Base-by-base conservation (phyloP, 2,329 filamentous ascomycete genomes). In the Xylariales sp. region DNA sequence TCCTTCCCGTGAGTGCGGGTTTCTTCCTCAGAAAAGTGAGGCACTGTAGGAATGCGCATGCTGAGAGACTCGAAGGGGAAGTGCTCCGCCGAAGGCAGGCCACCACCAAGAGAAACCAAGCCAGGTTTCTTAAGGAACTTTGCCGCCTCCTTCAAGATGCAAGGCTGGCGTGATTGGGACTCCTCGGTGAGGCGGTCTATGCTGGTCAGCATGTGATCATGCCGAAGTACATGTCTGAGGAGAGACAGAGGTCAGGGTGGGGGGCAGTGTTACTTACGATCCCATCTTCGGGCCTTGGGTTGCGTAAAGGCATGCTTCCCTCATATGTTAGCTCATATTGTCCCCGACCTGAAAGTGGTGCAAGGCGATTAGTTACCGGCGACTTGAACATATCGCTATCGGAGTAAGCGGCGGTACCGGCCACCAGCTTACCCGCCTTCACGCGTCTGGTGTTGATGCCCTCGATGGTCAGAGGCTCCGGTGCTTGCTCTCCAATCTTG, bases 101-200 rank as follows among this genome's bases (percentile, higher is more conserved):
- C 93, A 36, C 93, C 93, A 39, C 93, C 93, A 2, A 98, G 81
- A 2, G 89, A 95, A 56, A 98, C 93, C 42, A 96, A 66, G 13
- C 85, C 89, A 1, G 89, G 88, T 27, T 74, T 87, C 55, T 84
- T 85, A 37, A 97, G 76, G 57, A 82, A 84, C 40, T 76, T 77
- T 30, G 90, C 90, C 5, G 90, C 89, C 43, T 76, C 73, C 63
- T 97, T 97, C 43, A 97, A 69, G n/a, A 82, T 83, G 46, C 77
- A 87, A 23, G 74, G 81, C 60, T 78, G 61, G 36, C 79, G 69
- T 15, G 73, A 59, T 41, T 71, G 69, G 44, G 76, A 78, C 57
- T 91, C 86, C 7, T 65, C 48, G 19, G 70, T 85, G 32, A 90
- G 62, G 40, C 78, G 72, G 53, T 68, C 74, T 78, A 37, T 5